Evolutionary conservation across 768 basidiomycete species (phyloP).

Genomic region (Boletus fagicola): DNA sequence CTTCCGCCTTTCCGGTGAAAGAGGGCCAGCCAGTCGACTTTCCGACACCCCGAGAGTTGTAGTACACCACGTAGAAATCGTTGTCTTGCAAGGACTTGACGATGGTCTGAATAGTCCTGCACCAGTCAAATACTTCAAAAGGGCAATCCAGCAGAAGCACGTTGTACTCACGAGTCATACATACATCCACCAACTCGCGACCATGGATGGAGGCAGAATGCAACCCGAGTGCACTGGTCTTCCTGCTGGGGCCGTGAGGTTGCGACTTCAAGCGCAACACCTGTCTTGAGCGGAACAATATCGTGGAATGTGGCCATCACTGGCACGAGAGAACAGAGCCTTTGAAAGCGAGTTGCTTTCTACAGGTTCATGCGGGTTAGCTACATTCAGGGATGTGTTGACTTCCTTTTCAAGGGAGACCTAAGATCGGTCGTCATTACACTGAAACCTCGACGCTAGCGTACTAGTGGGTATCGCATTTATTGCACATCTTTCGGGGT

Average conservation of each 20-base stretch:
- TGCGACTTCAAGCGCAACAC: slow-evolving; percentile 44
- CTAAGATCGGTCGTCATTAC: neutral
- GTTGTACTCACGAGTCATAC: slow-evolving; percentile 65
- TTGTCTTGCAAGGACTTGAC: slow-evolving; percentile 39
- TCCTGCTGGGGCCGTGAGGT: slow-evolving; percentile 29
- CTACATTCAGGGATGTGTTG: neutral
- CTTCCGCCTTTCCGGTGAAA: slow-evolving; percentile 70
- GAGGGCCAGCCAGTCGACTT: slow-evolving; percentile 71
- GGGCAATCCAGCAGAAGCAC: neutral
- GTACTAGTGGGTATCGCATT: neutral
- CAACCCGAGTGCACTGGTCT: slow-evolving; percentile 42
- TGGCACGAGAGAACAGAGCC: neutral
- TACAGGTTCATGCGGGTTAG: neutral
- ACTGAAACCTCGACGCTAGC: neutral
- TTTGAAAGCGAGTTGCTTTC: neutral
- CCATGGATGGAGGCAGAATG: slow-evolving; percentile 81
- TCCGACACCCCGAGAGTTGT: slow-evolving; percentile 79
- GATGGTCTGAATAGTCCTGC: slow-evolving; percentile 44
- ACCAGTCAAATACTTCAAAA: neutral
- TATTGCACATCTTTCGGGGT: neutral
- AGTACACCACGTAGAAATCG: slow-evolving; percentile 61
- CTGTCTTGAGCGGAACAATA: slow-evolving; percentile 32
- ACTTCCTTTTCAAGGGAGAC: slow-evolving; percentile 11
- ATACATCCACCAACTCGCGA: slow-evolving; percentile 78
- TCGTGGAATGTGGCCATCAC: slow-evolving; percentile 9